These are phyloP conservation scores for Boletus smithii DNA, from an alignment of 1,284 basidiomycete genomes.

Conservation along the genomic window DNA sequence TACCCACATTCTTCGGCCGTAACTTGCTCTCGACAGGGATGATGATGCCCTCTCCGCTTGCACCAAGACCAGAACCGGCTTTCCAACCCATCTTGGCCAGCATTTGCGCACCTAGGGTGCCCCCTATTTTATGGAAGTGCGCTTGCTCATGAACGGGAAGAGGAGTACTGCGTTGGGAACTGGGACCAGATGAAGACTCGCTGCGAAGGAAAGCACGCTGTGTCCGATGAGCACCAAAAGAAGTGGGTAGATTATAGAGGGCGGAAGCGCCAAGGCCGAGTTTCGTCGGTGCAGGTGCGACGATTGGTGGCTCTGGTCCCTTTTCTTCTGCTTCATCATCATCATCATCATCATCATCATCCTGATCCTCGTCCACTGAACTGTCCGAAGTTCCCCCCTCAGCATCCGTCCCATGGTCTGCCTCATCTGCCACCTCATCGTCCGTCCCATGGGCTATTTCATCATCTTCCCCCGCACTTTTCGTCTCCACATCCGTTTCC, in stretches of 20 bases:
- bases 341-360: slow-evolving; percentile 30
- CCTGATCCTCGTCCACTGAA: slow-evolving; percentile 35
- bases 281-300: slow-evolving; percentile 31
- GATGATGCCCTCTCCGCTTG: slow-evolving; percentile 78
- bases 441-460: slow-evolving; percentile 36
- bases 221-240: slow-evolving; percentile 42
- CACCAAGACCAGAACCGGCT: slow-evolving; percentile 79
- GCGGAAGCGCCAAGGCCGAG: slow-evolving; percentile 22
- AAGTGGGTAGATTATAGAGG: slow-evolving; percentile 36
- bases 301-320: slow-evolving; percentile 33
- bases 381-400: slow-evolving; percentile 36
- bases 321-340: slow-evolving; percentile 34
- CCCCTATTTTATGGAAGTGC: slow-evolving; percentile 78
- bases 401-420: slow-evolving; percentile 6
- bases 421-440: slow-evolving; percentile 50
- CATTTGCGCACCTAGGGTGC: slow-evolving; percentile 81
- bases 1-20: slow-evolving; percentile 81
- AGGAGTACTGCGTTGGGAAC: slow-evolving; percentile 45
- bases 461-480: slow-evolving; percentile 34
- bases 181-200: slow-evolving; percentile 37
- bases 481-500: slow-evolving; percentile 42
- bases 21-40: slow-evolving; percentile 84
- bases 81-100: slow-evolving; percentile 95
- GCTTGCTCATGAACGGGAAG: slow-evolving; percentile 65
- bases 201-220: slow-evolving; percentile 59